Evolutionary conservation across 352 stramenopile species (phyloP), one percentile per base, ranked within the genome.

Genomic region (Phytophthora pisi): DNA sequence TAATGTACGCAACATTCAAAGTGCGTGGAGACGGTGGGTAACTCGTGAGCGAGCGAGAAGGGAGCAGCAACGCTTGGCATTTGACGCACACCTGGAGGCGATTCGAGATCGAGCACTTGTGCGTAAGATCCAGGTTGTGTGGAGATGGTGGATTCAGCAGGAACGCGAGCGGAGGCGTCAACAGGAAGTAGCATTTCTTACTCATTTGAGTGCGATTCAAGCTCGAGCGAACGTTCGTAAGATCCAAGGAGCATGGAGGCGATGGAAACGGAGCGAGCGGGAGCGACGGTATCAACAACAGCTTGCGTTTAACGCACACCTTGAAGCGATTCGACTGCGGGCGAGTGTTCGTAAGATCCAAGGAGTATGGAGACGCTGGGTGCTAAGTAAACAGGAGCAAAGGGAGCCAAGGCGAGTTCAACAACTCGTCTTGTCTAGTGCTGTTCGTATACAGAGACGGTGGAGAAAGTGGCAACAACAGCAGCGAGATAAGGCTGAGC

Each of bases 1-100:
- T 3, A 64, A 55, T 18, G 51, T 47, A 1, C 60, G 72, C 13
- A 63, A 57, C n/a, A 62, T 80, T n/a, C 75, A 82, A 47, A 5
- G 36, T 4, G 52, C 45, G 11, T 80, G 69, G 66, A 38, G 61
- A 36, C 24, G 18, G 3, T 80, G 68, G 68, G 45, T 55, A 0
- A 46, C 49, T 31, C 53, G 43, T 24, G 54, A 59, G n/a, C 49
- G 51, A 42, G 46, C 40, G 4, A 51, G 40, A 49, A 64, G 20
- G 5, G 5, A 28, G 10, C 47, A 49, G 16, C 61, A 57, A 24
- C 53, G 61, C 6, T 5, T 58, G 6, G 47, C 2, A 9, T 61
- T 70, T 45, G n/a, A 51, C 1, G 7, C 5, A 2, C 64, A 57
- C 15, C 13, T 70, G 5, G 40, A 70, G 36, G 4, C 23, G 3